A percentile compares a stretch with the other conserved stretches of the same genome.
Evolutionary conservation across 495 filamentous ascomycete genomes (phyloP).

Genomic region (Aspergillus panamensis): DNA sequence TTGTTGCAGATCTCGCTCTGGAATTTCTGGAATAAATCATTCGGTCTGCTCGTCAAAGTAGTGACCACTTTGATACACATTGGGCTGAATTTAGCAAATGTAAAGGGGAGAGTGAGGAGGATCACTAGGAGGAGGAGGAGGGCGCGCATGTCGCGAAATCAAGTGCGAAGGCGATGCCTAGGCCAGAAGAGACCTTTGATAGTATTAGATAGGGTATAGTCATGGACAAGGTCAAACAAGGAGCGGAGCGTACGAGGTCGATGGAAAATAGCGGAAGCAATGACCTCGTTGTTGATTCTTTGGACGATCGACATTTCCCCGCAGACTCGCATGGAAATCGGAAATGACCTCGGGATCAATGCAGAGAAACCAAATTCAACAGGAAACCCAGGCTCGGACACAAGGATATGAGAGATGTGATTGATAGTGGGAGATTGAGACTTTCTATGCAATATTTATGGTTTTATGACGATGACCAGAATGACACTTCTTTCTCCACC

Average conservation of each 20-base stretch:
- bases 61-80: conserved; percentile 41
- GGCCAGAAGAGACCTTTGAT: neutral
- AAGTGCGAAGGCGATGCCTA: neutral
- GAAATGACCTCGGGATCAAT: neutral
- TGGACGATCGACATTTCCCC: neutral
- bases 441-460: too few species aligned
- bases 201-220: neutral
- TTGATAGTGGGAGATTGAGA: too few species aligned
- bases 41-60: conserved; percentile 35
- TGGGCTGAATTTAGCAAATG: conserved; percentile 29
- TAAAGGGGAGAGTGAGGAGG: conserved; percentile 22
- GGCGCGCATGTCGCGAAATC: conserved; percentile 16
- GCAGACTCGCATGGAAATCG: neutral
- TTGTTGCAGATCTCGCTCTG: conserved; percentile 42
- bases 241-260: neutral
- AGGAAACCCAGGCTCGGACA: too few species aligned
- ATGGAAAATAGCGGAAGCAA: neutral
- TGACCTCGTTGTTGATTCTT: neutral
- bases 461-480: too few species aligned
- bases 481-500: too few species aligned
- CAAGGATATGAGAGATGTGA: too few species aligned
- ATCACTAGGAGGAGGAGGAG: conserved; percentile 23
- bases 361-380: too few species aligned
- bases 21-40: conserved; percentile 37
- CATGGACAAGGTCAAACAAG: neutral